A percentile compares a stretch with the other conserved stretches of the same genome.
Conservation (phyloP, 768 basidiomycete genomes). For the Mycena galericulata region DNA sequence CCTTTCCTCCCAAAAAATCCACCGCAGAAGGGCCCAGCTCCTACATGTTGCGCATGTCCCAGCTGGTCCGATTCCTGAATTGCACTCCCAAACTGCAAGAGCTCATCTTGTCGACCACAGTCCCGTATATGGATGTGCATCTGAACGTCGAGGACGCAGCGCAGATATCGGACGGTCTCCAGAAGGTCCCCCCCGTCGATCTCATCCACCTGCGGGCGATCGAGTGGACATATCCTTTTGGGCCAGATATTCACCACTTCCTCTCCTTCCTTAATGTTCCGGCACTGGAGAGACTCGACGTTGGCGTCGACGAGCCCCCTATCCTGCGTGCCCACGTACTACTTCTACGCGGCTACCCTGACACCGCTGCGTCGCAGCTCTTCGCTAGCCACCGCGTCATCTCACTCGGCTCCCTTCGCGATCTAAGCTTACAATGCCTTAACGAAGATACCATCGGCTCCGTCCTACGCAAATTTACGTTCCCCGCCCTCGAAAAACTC, state of each 20-base stretch:
- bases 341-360: conserved; percentile 31
- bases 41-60: conserved; percentile 53
- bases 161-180: not conserved
- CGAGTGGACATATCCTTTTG: conserved; percentile 61
- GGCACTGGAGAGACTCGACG: conserved; percentile 55
- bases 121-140: conserved; percentile 52
- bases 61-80: conserved; percentile 50
- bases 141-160: conserved; percentile 32
- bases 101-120: conserved; percentile 55
- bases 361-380: conserved; percentile 25
- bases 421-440: conserved; percentile 56
- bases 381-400: conserved; percentile 43
- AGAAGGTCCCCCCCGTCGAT: conserved; percentile 41
- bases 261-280: conserved; percentile 56
- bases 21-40: conserved; percentile 40
- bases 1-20: conserved; percentile 47
- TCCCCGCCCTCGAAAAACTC: conserved; percentile 59
- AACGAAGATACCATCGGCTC: conserved; percentile 52
- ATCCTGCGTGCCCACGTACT: conserved; percentile 19
- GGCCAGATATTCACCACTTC: conserved; percentile 56
- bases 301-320: conserved; percentile 52
- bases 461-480: conserved; percentile 56
- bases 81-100: conserved; percentile 55
- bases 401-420: conserved; percentile 50
- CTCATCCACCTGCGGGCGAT: conserved; percentile 56